A percentile compares a stretch with the other conserved stretches of the same genome.
These are phyloP conservation scores for Microsporum canis DNA, from an alignment of 2,329 filamentous ascomycete genomes.

Conservation along the genomic window DNA sequence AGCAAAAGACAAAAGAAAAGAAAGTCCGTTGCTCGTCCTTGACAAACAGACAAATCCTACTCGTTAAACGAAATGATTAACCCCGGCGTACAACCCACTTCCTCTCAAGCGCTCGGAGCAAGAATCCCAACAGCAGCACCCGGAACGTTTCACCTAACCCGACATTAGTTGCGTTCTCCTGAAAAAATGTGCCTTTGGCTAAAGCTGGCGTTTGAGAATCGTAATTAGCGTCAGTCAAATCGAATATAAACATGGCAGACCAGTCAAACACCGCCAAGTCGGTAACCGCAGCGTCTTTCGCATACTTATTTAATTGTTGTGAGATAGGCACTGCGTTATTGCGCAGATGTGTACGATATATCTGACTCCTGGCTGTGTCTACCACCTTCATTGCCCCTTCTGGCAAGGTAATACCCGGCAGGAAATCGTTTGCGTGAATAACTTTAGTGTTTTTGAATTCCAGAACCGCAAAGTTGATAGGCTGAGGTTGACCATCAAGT, in stretches of 20 bases:
- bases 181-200: too few species aligned
- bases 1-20: too few species aligned
- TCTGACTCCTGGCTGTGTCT: neutral
- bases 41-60: neutral
- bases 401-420: neutral
- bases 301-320: neutral
- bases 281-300: neutral
- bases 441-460: neutral
- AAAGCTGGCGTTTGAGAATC: neutral
- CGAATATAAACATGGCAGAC: neutral
- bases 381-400: neutral
- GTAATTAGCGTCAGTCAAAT: neutral
- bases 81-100: too few species aligned
- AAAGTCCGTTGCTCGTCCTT: too few species aligned
- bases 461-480: neutral
- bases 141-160: neutral
- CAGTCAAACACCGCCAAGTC: neutral
- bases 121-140: neutral
- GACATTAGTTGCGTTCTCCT: too few species aligned
- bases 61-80: too few species aligned
- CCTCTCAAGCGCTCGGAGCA: neutral
- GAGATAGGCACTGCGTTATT: neutral
- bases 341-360: neutral
- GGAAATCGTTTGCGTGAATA: neutral
- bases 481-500: neutral